Base-by-base conservation (phyloP, 2,329 filamentous ascomycete genomes). In the Beauveria scarabaeidicola region DNA sequence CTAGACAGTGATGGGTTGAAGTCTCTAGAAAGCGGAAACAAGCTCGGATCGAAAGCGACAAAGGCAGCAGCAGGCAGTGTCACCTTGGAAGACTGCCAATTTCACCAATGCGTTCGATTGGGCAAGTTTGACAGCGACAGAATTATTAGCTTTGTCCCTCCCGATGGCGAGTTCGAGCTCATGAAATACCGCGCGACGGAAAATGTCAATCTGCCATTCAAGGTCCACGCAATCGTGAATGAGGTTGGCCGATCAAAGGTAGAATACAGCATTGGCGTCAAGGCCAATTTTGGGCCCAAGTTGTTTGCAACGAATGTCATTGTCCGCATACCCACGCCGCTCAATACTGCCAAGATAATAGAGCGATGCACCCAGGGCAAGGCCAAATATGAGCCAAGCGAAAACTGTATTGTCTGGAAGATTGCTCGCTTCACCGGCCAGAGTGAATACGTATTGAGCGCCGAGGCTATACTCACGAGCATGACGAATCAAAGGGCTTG, bases 361-460 rank as follows among this genome's bases (percentile, higher is more conserved):
- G 91, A 97, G 75, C 86, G 94, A 53, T 95, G 92, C 63, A 94
- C 89, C 1, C 92, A 97, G 74, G 95, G 94, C 62, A 96, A 97
- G 72, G 94, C 94, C 61, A 97, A 97, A 75, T 99, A 99, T 74
- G 95, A 99, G 75, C 95, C 94, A 0, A 90, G 92, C 64, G 92
- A 97, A 71, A 99, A 99, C 78, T 91, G 93, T 69, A 97, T 99
- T 64, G 89, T 97, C 13, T 99, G 94, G 94, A 97, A 97, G 81
- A 97, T 99, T 66, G 89, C 92, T 13, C 84, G 94, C n/a, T 99
- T 99, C 75, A 94, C 92, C 0, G 94, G 94, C n/a, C 91, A 97
- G 75, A 93, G 88, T 75, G 94, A 99, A 74, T 99, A 88, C 65
- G 93, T 99, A 13, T 80, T 99, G 61, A 95, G 89, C 67, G 94